These are phyloP conservation scores for Hysterium pulicare DNA, from an alignment of 2,329 filamentous ascomycete genomes.

Conservation along the genomic window DNA sequence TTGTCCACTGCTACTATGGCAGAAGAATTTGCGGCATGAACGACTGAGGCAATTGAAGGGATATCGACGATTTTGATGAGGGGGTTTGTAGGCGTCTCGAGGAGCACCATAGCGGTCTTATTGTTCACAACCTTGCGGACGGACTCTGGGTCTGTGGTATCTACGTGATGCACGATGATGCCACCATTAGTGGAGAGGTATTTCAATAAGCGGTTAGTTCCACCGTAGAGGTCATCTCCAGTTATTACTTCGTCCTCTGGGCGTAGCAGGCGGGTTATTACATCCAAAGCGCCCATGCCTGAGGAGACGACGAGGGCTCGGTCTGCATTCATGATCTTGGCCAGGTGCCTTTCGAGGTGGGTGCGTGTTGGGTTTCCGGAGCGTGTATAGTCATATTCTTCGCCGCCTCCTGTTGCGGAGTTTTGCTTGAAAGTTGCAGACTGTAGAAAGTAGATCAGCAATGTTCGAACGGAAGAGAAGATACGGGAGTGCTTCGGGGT, in stretches of 20 bases:
- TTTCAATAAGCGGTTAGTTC: constrained; percentile 88
- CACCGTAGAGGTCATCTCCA: constrained; percentile 94
- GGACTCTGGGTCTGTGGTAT: constrained; percentile 75
- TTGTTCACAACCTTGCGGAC: constrained; percentile 66
- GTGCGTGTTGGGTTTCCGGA: constrained; percentile 96
- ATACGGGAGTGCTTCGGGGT: no score
- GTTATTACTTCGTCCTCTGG: constrained; percentile 97
- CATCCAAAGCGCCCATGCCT: constrained; percentile 95
- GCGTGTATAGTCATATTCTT: constrained; percentile 96
- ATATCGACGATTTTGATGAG: constrained; percentile 98
- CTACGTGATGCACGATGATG: constrained; percentile 93
- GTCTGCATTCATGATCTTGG: constrained; percentile 97
- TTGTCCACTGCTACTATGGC: constrained; percentile 93
- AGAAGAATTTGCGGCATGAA: constrained; percentile 73
- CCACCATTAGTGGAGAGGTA: constrained; percentile 86
- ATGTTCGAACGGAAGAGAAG: no score
- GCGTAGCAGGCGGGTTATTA: constrained; percentile 84
- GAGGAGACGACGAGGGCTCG: constrained; percentile 91
- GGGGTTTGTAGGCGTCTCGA: constrained; percentile 96
- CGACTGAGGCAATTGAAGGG: constrained; percentile 68
- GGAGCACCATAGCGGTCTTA: constrained; percentile 91
- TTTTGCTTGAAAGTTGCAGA: constrained; percentile 97
- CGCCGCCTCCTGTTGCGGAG: constrained; percentile 70
- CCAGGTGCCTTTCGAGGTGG: constrained; percentile 91
- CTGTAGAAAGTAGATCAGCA: constrained; percentile 33